Conservation (phyloP, 345 rosid genomes). For the Ceriops zippeliana region DNA sequence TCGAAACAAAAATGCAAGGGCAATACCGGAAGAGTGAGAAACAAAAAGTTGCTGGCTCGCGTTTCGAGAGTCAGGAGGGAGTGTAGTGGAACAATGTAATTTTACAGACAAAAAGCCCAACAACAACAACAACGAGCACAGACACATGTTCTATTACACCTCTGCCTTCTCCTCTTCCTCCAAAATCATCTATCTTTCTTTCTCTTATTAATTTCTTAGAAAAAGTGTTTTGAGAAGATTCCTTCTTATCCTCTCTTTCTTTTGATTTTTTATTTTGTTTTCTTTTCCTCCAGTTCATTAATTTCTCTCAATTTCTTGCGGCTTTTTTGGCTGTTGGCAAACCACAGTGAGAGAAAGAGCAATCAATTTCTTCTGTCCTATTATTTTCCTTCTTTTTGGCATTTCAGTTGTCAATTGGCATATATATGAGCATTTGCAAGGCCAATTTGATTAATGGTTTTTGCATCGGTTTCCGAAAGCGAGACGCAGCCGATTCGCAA, state of each 20-base stretch:
- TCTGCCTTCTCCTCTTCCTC: background rate
- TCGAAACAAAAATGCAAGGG: background rate
- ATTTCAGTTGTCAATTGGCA: background rate
- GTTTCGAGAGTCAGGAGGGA: no score
- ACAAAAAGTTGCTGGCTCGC: no score
- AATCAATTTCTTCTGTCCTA: no score
- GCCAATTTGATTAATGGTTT: constrained; percentile 12
- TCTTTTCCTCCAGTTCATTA: background rate
- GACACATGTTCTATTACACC: background rate
- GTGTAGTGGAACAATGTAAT: background rate
- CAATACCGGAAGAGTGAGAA: background rate
- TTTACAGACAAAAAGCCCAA: no score
- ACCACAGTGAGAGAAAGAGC: background rate
- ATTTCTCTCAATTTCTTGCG: background rate
- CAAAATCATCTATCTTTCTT: background rate
- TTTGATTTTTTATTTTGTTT: no score
- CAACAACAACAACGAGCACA: no score
- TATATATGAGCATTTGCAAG: no score
- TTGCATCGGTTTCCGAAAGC: background rate
- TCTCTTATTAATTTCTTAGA: background rate
- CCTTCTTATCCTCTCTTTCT: background rate
- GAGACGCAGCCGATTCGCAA: background rate
- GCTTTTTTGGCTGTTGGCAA: background rate
- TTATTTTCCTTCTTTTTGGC: background rate
- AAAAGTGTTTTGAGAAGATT: background rate